Evolutionary conservation across 2,329 filamentous ascomycete genomes (phyloP).

Genomic region (Neonectria sp.): DNA sequence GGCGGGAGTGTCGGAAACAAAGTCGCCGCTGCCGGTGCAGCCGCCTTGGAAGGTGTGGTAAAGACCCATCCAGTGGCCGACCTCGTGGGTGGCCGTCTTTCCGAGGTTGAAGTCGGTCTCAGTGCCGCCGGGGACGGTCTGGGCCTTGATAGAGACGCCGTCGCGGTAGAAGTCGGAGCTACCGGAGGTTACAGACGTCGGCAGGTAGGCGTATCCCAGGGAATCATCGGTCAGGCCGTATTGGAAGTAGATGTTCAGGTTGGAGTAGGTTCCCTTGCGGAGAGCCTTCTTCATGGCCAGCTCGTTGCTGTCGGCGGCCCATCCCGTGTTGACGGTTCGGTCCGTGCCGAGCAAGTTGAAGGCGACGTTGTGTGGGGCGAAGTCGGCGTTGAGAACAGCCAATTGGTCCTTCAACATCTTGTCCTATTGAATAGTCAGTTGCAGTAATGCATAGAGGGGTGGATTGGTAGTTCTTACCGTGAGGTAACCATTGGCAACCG

Average conservation of each 20-base stretch:
- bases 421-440: not conserved
- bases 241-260: constrained; percentile 65
- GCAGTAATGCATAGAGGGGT: not conserved
- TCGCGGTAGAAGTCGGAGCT: constrained; percentile 54
- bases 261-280: constrained; percentile 58
- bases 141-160: constrained; percentile 57
- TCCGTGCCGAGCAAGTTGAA: constrained; percentile 60
- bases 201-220: constrained; percentile 65
- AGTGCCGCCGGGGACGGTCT: constrained; percentile 56
- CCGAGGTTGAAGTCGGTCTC: constrained; percentile 53
- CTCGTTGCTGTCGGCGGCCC: constrained; percentile 57
- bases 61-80: constrained; percentile 65
- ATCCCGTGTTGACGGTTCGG: constrained; percentile 61
- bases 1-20: constrained; percentile 58
- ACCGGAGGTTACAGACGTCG: constrained; percentile 48
- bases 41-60: constrained; percentile 64
- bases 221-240: constrained; percentile 51
- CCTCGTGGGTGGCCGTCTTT: constrained; percentile 57
- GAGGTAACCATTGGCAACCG: constrained; percentile 2
- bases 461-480: not conserved
- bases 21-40: constrained; percentile 55
- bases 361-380: constrained; percentile 56
- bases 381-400: constrained; percentile 59
- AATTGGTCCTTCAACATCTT: constrained; percentile 4
- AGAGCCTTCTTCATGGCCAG: constrained; percentile 61